These are phyloP conservation scores for Psilocybe subaeruginosa DNA, from an alignment of 768 basidiomycete genomes.

Conservation along the genomic window DNA sequence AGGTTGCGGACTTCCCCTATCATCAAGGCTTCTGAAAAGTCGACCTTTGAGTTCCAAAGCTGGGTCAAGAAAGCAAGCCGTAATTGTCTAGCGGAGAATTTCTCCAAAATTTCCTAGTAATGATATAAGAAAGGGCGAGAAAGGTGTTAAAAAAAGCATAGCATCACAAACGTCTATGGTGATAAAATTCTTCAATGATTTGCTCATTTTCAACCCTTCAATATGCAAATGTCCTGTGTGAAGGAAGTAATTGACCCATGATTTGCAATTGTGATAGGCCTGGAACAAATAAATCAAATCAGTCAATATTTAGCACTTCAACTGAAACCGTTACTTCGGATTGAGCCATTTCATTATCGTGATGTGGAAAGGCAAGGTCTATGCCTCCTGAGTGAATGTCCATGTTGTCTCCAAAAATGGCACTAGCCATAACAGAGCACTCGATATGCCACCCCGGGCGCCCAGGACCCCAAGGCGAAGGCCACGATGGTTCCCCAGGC, in stretches of 20 bases:
- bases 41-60: conserved; percentile 90
- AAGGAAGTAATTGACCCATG: conserved; percentile 99
- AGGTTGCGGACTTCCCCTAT: conserved; percentile 85
- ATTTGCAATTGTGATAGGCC: conserved; percentile 90
- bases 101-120: conserved; percentile 79
- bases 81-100: conserved; percentile 84
- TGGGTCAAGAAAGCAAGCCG: conserved; percentile 91
- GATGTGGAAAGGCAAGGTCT: conserved; percentile 98
- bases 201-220: conserved; percentile 99
- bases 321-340: conserved; percentile 64
- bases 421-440: conserved; percentile 97
- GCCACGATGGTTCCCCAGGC: conserved; percentile 96
- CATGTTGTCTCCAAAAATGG: conserved; percentile 86
- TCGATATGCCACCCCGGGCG: conserved; percentile 99
- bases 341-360: conserved; percentile 98
- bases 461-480: conserved; percentile 94
- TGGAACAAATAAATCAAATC: conserved; percentile 31
- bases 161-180: conserved; percentile 78
- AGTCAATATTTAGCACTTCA: not conserved
- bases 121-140: not conserved
- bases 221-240: conserved; percentile 99
- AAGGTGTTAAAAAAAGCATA: not conserved
- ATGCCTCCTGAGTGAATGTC: conserved; percentile 98
- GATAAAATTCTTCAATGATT: conserved; percentile 98
- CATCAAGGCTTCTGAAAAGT: conserved; percentile 92